Conservation (phyloP, 495 filamentous ascomycete genomes). For the Lepidopterella palustris region DNA sequence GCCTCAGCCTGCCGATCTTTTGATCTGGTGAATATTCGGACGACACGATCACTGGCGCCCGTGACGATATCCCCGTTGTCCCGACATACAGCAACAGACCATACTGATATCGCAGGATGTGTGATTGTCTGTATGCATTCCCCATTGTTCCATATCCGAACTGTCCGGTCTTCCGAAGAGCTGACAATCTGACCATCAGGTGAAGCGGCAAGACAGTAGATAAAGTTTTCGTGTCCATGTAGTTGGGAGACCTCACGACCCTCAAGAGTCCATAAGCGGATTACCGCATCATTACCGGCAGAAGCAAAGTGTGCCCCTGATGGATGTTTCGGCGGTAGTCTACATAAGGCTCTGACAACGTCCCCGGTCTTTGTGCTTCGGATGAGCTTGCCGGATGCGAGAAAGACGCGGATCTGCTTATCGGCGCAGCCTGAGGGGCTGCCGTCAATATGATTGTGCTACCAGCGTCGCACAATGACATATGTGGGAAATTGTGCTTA, state of each 20-base stretch:
- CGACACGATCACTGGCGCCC: conserved; percentile 83
- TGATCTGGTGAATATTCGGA: conserved; percentile 76
- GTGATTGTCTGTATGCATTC: conserved; percentile 93
- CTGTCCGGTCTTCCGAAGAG: conserved; percentile 86
- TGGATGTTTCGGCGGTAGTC: conserved; percentile 66
- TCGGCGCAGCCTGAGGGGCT: conserved; percentile 66
- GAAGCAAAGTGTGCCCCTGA: conserved; percentile 83
- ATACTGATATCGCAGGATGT: conserved; percentile 94
- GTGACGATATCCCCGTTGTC: conserved; percentile 87
- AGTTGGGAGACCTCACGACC: conserved; percentile 68
- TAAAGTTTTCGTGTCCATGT: conserved; percentile 87
- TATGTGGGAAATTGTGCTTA: neutral
- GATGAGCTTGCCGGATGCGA: conserved; percentile 56
- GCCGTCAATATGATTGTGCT: conserved; percentile 4
- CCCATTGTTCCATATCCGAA: conserved; percentile 74
- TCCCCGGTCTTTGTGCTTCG: conserved; percentile 67
- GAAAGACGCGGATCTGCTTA: conserved; percentile 76
- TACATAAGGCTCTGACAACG: conserved; percentile 80
- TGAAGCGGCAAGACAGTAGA: conserved; percentile 74
- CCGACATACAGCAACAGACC: conserved; percentile 74
- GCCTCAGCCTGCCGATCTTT: conserved; percentile 60
- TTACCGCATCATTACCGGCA: conserved; percentile 79
- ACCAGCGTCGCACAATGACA: neutral
- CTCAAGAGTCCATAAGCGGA: conserved; percentile 74
- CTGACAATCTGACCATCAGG: conserved; percentile 86